These are phyloP conservation scores for Xanthoconium stramineum DNA, from an alignment of 768 basidiomycete genomes.

Conservation along the genomic window DNA sequence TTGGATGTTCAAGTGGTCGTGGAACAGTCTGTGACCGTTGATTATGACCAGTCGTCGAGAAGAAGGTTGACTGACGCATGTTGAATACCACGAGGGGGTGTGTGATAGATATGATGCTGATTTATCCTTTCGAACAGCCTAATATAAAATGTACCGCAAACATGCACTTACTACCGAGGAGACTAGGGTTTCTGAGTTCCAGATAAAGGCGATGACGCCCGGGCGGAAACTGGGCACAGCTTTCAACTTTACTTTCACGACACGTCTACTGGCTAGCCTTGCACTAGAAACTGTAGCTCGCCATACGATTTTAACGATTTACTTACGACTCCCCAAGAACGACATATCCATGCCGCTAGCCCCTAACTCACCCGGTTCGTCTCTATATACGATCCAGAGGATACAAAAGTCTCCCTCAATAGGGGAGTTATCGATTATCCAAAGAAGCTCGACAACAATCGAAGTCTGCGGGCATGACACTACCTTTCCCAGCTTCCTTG, in stretches of 20 bases:
- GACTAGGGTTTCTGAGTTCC: too few species aligned
- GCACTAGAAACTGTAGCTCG: background rate
- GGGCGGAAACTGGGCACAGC: background rate
- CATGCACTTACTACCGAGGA: too few species aligned
- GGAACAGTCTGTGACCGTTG: conserved; percentile 28
- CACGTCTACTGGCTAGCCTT: background rate
- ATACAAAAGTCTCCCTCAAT: conserved; percentile 12
- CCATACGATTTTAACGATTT: background rate
- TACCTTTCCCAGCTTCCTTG: conserved; percentile 42
- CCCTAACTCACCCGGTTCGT: background rate
- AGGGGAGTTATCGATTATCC: conserved; percentile 33
- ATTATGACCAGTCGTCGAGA: conserved; percentile 25
- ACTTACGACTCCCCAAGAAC: background rate
- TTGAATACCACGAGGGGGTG: background rate
- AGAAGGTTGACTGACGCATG: conserved; percentile 4
- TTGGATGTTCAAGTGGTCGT: conserved; percentile 31
- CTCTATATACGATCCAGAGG: background rate
- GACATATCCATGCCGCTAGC: conserved; percentile 9
- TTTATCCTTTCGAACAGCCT: conserved; percentile 1
- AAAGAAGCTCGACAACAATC: conserved; percentile 53
- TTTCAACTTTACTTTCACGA: background rate
- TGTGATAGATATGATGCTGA: conserved; percentile 6
- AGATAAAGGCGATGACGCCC: background rate
- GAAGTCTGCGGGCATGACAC: conserved; percentile 65
- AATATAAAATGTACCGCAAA: conserved; percentile 1